phyloP scores from a whole-genome alignment of 1,284 basidiomycete genomes.

The Tranzscheliella williamsii region DNA sequence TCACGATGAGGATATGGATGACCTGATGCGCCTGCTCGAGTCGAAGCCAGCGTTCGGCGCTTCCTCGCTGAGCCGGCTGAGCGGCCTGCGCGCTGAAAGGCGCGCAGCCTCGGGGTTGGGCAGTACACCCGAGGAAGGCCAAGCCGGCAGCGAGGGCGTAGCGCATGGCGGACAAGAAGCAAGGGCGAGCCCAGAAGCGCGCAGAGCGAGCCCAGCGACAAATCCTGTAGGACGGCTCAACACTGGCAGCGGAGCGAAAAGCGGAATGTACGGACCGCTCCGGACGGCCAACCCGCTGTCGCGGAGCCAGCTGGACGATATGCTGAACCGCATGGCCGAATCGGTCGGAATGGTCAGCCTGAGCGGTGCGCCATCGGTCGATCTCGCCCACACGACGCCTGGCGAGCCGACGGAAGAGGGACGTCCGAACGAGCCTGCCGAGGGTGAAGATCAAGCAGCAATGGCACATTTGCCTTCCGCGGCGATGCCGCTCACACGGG shows the following conservation, averaged over 20 bases:
- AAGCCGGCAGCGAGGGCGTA: neutral
- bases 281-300: constrained; percentile 27
- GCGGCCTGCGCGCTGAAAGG: constrained; percentile 12
- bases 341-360: constrained; percentile 24
- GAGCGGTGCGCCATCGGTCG: constrained; percentile 7
- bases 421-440: neutral
- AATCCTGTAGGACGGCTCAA: neutral
- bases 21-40: constrained; percentile 42
- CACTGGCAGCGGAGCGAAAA: constrained; percentile 13
- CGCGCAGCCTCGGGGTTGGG: constrained; percentile 17
- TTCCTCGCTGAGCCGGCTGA: constrained; percentile 17
- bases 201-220: neutral
- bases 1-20: constrained; percentile 49
- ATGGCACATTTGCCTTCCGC: neutral
- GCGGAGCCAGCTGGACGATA: constrained; percentile 46
- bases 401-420: neutral
- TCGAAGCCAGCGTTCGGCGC: constrained; percentile 24
- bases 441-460: too few species aligned
- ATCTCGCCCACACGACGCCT: constrained; percentile 7
- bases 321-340: constrained; percentile 47
- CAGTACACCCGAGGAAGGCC: constrained; percentile 25
- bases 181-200: too few species aligned
- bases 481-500: too few species aligned
- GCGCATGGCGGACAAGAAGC: too few species aligned
- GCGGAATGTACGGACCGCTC: constrained; percentile 4